phyloP scores from a whole-genome alignment of 768 basidiomycete species.

The Boletus tomentosulus region DNA sequence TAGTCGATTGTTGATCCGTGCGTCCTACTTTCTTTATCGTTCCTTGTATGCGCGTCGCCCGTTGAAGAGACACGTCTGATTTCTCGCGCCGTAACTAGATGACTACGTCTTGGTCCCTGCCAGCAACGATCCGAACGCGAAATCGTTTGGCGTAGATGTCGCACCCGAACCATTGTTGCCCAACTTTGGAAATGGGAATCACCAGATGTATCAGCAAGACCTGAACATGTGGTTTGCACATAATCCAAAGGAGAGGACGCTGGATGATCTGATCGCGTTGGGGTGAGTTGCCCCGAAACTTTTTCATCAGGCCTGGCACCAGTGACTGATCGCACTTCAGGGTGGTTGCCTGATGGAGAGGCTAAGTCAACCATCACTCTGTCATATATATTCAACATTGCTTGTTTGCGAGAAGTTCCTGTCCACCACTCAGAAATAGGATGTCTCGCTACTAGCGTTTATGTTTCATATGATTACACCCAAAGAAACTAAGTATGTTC shows the following conservation, averaged over 20 bases:
- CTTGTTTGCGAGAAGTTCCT: too few species aligned
- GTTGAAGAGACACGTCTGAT: neutral
- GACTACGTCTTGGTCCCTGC: constrained; percentile 19
- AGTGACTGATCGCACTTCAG: constrained; percentile 1
- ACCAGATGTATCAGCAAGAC: constrained; percentile 42
- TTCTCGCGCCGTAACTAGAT: constrained; percentile 6
- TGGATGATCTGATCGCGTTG: constrained; percentile 37
- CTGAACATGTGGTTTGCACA: constrained; percentile 42
- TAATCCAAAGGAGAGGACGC: constrained; percentile 41
- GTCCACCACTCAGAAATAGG: too few species aligned
- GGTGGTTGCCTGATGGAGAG: constrained; percentile 7
- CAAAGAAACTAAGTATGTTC: too few species aligned
- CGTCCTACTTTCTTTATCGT: constrained; percentile 1
- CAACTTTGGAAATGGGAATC: constrained; percentile 42
- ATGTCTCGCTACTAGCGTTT: too few species aligned
- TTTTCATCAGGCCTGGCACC: too few species aligned
- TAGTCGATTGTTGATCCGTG: constrained; percentile 34
- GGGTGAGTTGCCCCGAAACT: constrained; percentile 15
- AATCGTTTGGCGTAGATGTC: constrained; percentile 15
- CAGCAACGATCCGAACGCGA: constrained; percentile 1
- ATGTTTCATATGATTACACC: too few species aligned
- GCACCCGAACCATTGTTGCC: constrained; percentile 37
- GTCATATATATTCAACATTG: too few species aligned
- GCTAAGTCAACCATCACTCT: too few species aligned
- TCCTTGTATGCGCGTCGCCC: too few species aligned